phyloP scores from a whole-genome alignment of 345 rosid genomes.

The Brassica carinata region DNA sequence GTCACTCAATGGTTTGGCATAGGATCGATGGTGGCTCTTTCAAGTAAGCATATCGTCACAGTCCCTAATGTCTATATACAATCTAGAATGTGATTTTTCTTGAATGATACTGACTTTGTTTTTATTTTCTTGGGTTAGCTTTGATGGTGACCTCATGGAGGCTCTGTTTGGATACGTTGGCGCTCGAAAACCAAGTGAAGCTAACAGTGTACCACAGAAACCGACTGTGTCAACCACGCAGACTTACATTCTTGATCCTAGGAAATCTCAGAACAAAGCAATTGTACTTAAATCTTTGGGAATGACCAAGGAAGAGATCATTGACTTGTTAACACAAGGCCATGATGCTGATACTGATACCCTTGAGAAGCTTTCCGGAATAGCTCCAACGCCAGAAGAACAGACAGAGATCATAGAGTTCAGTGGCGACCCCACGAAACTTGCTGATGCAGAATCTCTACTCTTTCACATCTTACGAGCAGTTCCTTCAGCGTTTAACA shows the following conservation, averaged over 20 bases:
- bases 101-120: neutral
- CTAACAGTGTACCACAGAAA: slow-evolving; percentile 21
- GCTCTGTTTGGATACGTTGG: slow-evolving; percentile 80
- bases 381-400: slow-evolving; percentile 76
- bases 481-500: slow-evolving; percentile 70
- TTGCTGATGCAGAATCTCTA: slow-evolving; percentile 78
- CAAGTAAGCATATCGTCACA: slow-evolving; percentile 47
- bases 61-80: neutral
- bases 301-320: slow-evolving; percentile 57
- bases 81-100: neutral
- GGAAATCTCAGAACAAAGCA: slow-evolving; percentile 84
- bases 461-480: slow-evolving; percentile 65
- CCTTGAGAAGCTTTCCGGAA: slow-evolving; percentile 76
- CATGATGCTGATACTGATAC: slow-evolving; percentile 61
- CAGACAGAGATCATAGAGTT: slow-evolving; percentile 58
- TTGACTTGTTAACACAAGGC: slow-evolving; percentile 60
- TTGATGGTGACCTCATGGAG: slow-evolving; percentile 91
- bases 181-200: slow-evolving; percentile 49
- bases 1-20: slow-evolving; percentile 91
- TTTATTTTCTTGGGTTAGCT: slow-evolving; percentile 45
- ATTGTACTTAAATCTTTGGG: slow-evolving; percentile 75
- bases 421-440: slow-evolving; percentile 53
- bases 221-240: slow-evolving; percentile 40
- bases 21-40: slow-evolving; percentile 74
- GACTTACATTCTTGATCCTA: slow-evolving; percentile 62